phyloP scores from a whole-genome alignment of 1,139 yeast genomes.

The Zygoascus sp. region DNA sequence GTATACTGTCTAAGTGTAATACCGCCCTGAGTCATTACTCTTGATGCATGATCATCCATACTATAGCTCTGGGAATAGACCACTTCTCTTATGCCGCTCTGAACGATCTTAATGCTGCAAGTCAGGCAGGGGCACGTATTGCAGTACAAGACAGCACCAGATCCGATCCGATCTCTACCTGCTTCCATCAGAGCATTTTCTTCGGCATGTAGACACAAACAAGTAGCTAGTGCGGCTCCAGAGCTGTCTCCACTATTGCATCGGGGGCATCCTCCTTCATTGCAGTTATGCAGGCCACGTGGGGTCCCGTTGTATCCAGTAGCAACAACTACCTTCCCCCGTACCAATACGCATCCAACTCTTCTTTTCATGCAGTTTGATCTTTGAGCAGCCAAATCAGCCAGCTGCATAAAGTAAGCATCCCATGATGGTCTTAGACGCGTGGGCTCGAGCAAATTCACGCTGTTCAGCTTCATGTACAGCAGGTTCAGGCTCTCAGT shows the following conservation, averaged over 20 bases:
- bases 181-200: slow-evolving; percentile 94
- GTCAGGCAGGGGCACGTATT: slow-evolving; percentile 97
- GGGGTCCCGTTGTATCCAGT: slow-evolving; percentile 99
- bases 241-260: slow-evolving; percentile 58
- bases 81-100: slow-evolving; percentile 87
- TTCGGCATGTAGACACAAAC: slow-evolving; percentile 93
- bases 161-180: slow-evolving; percentile 82
- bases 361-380: slow-evolving; percentile 96
- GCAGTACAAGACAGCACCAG: slow-evolving; percentile 66
- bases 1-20: slow-evolving; percentile 68
- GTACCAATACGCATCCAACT: slow-evolving; percentile 91
- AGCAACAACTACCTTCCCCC: slow-evolving; percentile 81
- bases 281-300: slow-evolving; percentile 78
- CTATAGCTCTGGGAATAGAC: slow-evolving; percentile 89
- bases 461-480: slow-evolving; percentile 47
- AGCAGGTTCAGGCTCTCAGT: slow-evolving; percentile 46
- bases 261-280: slow-evolving; percentile 90
- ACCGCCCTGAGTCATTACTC: slow-evolving; percentile 69
- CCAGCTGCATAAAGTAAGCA: slow-evolving; percentile 86
- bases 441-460: slow-evolving; percentile 52
- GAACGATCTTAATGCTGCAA: slow-evolving; percentile 91
- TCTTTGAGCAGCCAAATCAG: slow-evolving; percentile 87
- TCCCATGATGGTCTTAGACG: slow-evolving; percentile 95
- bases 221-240: slow-evolving; percentile 72
- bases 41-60: slow-evolving; percentile 75